Conservation (phyloP, 1,284 basidiomycete species). For the Sporisorium exsertum region DNA sequence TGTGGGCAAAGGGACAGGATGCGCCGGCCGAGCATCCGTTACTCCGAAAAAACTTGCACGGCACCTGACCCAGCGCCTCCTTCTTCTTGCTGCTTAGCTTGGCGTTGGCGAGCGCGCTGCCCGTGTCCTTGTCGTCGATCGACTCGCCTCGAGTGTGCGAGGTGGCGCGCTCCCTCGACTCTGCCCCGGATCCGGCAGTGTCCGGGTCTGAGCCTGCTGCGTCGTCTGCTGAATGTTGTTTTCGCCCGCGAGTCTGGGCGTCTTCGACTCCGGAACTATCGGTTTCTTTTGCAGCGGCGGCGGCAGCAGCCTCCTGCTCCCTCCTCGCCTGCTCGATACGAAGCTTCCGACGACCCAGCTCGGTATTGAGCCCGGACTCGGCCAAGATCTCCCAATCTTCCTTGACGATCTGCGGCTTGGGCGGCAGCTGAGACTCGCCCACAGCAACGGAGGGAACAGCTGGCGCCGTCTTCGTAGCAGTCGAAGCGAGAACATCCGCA, state of each 20-base stretch:
- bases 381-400: conserved; percentile 59
- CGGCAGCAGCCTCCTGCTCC: conserved; percentile 41
- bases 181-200: conserved; percentile 13
- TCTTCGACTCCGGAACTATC: conserved; percentile 15
- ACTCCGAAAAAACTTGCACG: conserved; percentile 94
- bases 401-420: conserved; percentile 43
- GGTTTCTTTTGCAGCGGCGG: conserved; percentile 14
- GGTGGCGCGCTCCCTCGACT: conserved; percentile 33
- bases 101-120: conserved; percentile 64
- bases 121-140: conserved; percentile 52
- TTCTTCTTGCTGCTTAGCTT: conserved; percentile 69
- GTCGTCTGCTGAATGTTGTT: conserved; percentile 24
- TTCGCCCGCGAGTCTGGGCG: conserved; percentile 24
- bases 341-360: conserved; percentile 51
- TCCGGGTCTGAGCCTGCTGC: conserved; percentile 28
- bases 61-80: conserved; percentile 91
- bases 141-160: conserved; percentile 32
- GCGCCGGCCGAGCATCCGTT: conserved; percentile 83
- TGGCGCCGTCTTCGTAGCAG: background rate
- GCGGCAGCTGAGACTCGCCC: conserved; percentile 31
- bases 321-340: conserved; percentile 44
- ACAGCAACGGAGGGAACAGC: background rate
- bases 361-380: conserved; percentile 55
- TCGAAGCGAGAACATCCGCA: background rate
- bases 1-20: conserved; percentile 94